These are phyloP conservation scores for Triglochin maritima DNA, from an alignment of 106 monocot species.

Conservation along the genomic window DNA sequence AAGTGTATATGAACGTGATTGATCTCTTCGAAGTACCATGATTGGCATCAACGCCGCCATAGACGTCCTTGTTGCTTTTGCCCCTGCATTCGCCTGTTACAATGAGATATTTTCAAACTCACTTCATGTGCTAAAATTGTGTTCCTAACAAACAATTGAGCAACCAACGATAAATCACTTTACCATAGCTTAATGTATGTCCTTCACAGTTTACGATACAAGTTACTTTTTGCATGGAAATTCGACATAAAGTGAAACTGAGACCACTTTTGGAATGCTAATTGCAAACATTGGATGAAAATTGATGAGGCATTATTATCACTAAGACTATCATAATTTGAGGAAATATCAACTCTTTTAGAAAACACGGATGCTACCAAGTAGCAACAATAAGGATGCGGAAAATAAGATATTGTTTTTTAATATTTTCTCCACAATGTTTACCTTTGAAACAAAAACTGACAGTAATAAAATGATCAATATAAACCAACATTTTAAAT, in stretches of 20 bases:
- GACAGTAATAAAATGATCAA: not conserved
- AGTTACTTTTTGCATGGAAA: not conserved
- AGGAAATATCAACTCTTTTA: too few species aligned
- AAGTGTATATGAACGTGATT: too few species aligned
- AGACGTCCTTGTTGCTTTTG: slow-evolving; percentile 62
- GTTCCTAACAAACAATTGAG: not conserved
- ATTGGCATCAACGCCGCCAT: slow-evolving; percentile 36
- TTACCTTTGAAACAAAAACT: not conserved
- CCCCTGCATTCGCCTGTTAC: slow-evolving; percentile 66
- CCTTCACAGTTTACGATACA: not conserved
- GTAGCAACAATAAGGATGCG: too few species aligned
- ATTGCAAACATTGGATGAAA: not conserved
- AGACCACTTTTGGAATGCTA: not conserved
- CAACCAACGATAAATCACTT: not conserved
- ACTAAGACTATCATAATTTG: too few species aligned
- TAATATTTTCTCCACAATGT: not conserved
- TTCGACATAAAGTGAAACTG: not conserved
- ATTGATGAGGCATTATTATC: too few species aligned
- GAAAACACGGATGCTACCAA: too few species aligned
- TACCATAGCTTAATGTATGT: not conserved
- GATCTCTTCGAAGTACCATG: too few species aligned
- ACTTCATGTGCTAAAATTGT: not conserved
- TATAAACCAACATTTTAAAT: not conserved
- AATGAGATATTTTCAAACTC: not conserved
- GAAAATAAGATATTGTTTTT: too few species aligned